Evolutionary conservation across 1,284 basidiomycete genomes (phyloP), one percentile per base, ranked within the genome.

Genomic region (Pisolithus thermaeus): DNA sequence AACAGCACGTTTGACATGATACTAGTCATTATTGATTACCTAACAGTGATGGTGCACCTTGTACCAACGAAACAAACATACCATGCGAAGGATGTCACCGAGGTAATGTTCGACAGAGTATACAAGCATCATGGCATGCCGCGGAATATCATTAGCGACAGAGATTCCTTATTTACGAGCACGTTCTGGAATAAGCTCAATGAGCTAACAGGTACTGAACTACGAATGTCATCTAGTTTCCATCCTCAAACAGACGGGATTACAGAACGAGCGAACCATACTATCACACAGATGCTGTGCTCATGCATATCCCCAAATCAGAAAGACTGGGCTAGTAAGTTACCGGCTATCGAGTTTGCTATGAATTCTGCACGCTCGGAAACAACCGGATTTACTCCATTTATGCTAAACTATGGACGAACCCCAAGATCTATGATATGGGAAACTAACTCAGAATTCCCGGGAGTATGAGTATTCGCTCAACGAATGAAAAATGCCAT

Each of bases 351-450:
- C 25, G 25, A 25, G 25, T 25, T 25, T 25, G 25, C 25, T 25
- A 25, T 25, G 25, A 25, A 25, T 5, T 25, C 25, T 25, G 25
- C 25, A 25, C 25, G 25, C 25, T 25, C 25, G 25, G 25, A 25
- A 25, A 25, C 25, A 25, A 76, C 69, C 0, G 66, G 68, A 0
- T 71, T 62, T 44, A 51, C 68, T 12, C 70, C 62, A 0, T 73
- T 73, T 56, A 65, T 67, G 41, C 52, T 73, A 2, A 72, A 72
- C 37, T 58, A 62, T 2, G 71, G 73, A 0, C 51, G 63, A 1
- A 60, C 67, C 22, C 71, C 73, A 0, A 53, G 53, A n/a, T 47
- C 58, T 0, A 58, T 74, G 22, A 58, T 67, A 0, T 68, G 66
- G 63, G 56, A 70, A 5, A 43, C 25, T 1, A 42, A 50, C 1